phyloP scores from a whole-genome alignment of 176 grass and related monocot genomes.

The Luzula sylvatica region DNA sequence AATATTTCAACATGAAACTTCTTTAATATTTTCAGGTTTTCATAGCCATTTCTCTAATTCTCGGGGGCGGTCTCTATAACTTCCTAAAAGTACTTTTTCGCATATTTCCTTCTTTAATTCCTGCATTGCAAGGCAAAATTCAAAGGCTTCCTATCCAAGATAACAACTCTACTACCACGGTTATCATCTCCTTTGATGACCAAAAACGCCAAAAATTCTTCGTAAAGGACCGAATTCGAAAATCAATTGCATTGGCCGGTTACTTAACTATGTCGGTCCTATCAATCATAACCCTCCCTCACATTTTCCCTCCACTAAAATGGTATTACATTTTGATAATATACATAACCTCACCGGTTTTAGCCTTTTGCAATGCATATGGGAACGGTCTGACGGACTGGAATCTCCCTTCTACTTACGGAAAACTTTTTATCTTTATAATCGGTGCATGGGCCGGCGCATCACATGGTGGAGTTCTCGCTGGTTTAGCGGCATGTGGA shows the following conservation, averaged over 20 bases:
- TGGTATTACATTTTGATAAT: slow-evolving; percentile 60
- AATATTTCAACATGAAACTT: too few species aligned
- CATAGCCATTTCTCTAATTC: slow-evolving; percentile 21
- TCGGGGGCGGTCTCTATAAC: slow-evolving; percentile 25
- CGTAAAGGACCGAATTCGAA: slow-evolving; percentile 53
- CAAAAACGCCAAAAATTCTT: slow-evolving; percentile 43
- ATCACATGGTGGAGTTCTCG: slow-evolving; percentile 48
- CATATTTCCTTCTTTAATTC: neutral
- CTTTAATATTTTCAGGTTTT: too few species aligned
- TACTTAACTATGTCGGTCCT: slow-evolving; percentile 32
- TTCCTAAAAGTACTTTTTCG: slow-evolving; percentile 7
- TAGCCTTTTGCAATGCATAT: slow-evolving; percentile 84
- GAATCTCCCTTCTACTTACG: slow-evolving; percentile 52
- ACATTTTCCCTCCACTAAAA: slow-evolving; percentile 51
- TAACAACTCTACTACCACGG: slow-evolving; percentile 5
- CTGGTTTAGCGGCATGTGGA: slow-evolving; percentile 48
- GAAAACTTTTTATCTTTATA: slow-evolving; percentile 59
- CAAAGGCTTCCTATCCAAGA: too few species aligned
- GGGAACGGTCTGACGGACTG: slow-evolving; percentile 66
- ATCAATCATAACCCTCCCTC: slow-evolving; percentile 34
- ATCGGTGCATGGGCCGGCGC: slow-evolving; percentile 54
- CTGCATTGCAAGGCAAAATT: too few species aligned
- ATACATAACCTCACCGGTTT: slow-evolving; percentile 45
- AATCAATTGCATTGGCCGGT: slow-evolving; percentile 29
- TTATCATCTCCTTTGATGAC: slow-evolving; percentile 40